Evolutionary conservation across 2,329 filamentous ascomycete species (phyloP).

Genomic region (Eutypella sp.): DNA sequence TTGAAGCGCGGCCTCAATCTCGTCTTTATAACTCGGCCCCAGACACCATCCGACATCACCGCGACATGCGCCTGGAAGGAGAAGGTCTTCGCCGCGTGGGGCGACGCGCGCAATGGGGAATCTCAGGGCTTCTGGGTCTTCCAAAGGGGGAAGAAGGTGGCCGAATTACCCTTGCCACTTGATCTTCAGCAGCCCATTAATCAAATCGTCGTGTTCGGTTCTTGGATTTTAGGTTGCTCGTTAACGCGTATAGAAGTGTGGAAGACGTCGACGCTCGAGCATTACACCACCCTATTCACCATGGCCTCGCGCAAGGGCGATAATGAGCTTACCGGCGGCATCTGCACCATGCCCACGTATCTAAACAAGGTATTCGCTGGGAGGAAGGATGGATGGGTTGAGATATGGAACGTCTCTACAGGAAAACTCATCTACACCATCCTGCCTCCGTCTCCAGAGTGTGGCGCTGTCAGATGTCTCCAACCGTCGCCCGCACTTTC

Average conservation of each 20-base stretch:
- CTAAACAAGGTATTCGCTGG: constrained; percentile 94
- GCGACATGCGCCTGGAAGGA: constrained; percentile 86
- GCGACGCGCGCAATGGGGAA: constrained; percentile 48
- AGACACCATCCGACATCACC: constrained; percentile 81
- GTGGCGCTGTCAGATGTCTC: constrained; percentile 80
- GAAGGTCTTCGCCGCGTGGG: constrained; percentile 85
- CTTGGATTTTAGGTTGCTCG: constrained; percentile 83
- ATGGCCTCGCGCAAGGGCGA: constrained; percentile 51
- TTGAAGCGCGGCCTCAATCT: constrained; percentile 84
- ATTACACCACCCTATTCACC: constrained; percentile 79
- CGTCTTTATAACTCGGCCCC: constrained; percentile 86
- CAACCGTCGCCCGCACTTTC: constrained; percentile 80
- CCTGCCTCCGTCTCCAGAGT: constrained; percentile 65
- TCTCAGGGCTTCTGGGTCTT: constrained; percentile 80
- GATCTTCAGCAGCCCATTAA: constrained; percentile 66
- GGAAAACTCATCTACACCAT: constrained; percentile 89
- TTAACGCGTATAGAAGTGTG: constrained; percentile 78
- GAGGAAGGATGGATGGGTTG: constrained; percentile 79
- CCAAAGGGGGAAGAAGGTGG: constrained; percentile 81
- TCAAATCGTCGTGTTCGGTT: constrained; percentile 77
- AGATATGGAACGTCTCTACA: constrained; percentile 96
- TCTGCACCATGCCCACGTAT: constrained; percentile 89
- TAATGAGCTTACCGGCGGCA: constrained; percentile 68
- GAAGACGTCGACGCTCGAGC: constrained; percentile 77
- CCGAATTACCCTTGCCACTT: constrained; percentile 63